phyloP scores from a whole-genome alignment of 2,329 filamentous ascomycete species.

The Aurifilum marmelostoma region DNA sequence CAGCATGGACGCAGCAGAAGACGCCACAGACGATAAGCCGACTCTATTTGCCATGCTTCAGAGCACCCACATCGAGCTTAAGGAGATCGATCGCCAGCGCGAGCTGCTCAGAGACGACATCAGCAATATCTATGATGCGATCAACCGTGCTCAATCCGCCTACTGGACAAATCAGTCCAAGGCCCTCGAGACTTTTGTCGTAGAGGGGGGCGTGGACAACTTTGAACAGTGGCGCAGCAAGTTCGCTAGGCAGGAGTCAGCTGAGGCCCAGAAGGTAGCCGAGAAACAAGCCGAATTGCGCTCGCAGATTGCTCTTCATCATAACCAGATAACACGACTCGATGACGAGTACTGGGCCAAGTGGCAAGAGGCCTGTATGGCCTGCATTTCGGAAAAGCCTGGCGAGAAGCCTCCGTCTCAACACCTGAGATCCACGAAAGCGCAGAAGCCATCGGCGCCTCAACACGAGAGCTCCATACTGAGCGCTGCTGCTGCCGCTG shows the following conservation, averaged over 20 bases:
- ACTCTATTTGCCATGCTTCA: background rate
- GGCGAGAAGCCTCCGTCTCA: background rate
- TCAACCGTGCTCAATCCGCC: background rate
- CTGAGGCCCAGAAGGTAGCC: background rate
- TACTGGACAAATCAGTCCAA: slow-evolving; percentile 16
- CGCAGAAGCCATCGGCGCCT: background rate
- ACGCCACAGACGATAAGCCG: background rate
- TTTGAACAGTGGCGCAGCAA: background rate
- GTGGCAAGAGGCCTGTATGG: slow-evolving; percentile 13
- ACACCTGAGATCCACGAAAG: background rate
- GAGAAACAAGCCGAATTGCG: background rate
- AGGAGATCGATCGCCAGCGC: slow-evolving; percentile 5
- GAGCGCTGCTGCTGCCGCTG: background rate
- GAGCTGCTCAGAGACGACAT: background rate
- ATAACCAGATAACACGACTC: background rate
- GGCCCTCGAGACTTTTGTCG: background rate
- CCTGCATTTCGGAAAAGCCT: background rate
- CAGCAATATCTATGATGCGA: background rate
- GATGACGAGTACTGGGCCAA: slow-evolving; percentile 18
- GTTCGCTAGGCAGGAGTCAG: slow-evolving; percentile 10
- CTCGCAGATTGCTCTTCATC: background rate
- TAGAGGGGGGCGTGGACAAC: background rate
- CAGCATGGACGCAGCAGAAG: background rate
- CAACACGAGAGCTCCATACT: background rate
- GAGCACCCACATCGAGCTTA: background rate